Conservation (phyloP, 2,329 filamentous ascomycete genomes). For the Venturia carpophila region DNA sequence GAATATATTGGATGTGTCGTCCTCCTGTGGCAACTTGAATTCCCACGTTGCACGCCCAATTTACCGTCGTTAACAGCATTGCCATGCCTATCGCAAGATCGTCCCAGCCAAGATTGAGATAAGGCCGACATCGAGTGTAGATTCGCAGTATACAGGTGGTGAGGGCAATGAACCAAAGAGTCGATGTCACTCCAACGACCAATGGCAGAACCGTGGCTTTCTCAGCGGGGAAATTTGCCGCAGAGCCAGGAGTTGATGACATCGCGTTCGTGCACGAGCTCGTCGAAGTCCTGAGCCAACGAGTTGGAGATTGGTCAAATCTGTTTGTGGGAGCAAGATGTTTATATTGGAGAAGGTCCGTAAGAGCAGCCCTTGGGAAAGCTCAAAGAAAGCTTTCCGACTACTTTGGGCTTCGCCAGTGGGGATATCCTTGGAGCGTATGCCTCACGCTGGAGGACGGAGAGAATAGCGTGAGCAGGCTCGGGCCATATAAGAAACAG, state of each 20-base stretch:
- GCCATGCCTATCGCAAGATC: constrained; percentile 15
- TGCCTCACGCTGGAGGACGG: too few relatives aligned
- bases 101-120: constrained; percentile 14
- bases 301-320: background rate
- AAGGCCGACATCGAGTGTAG: background rate
- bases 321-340: background rate
- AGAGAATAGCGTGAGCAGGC: background rate
- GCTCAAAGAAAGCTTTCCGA: background rate
- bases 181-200: background rate
- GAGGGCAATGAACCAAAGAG: constrained; percentile 4
- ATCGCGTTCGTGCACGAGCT: background rate
- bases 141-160: constrained; percentile 8
- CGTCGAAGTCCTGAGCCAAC: background rate
- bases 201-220: background rate
- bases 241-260: background rate
- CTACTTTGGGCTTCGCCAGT: background rate
- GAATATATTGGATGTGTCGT: constrained; percentile 4
- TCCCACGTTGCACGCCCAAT: background rate
- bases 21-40: background rate
- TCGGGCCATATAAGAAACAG: background rate
- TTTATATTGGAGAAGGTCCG: background rate
- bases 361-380: background rate
- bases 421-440: background rate
- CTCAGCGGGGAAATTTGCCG: background rate
- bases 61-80: background rate